Percentiles rank a stretch among this genome's conserved stretches.
Conservation (phyloP, 2,329 filamentous ascomycete genomes). For the Venturia nashicola region DNA sequence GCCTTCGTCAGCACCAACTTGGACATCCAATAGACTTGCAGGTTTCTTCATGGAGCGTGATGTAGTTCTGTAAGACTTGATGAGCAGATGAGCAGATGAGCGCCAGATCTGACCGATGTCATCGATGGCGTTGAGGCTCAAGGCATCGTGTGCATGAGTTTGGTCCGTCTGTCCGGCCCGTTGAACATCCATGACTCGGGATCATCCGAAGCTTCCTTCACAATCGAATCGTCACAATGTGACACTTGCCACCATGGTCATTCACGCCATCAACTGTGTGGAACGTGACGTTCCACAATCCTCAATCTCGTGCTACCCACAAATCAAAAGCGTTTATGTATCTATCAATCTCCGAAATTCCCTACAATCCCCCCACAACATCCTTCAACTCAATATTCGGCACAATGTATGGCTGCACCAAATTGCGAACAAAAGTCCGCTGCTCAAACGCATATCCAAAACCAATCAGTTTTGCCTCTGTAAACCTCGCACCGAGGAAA, state of each 20-base stretch:
- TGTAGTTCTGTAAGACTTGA: neutral
- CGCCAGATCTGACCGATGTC: neutral
- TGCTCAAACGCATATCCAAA: conserved; percentile 61
- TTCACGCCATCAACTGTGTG: too few species aligned
- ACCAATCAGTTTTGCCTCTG: conserved; percentile 49
- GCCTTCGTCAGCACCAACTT: neutral
- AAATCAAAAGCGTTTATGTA: too few species aligned
- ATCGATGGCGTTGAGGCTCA: neutral
- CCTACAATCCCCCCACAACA: conserved; percentile 20
- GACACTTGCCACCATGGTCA: neutral
- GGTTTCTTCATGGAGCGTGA: neutral
- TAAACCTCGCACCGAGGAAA: conserved; percentile 50
- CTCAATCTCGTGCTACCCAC: too few species aligned
- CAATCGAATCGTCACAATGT: neutral
- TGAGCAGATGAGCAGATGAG: neutral
- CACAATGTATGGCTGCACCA: conserved; percentile 35
- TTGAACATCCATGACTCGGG: neutral
- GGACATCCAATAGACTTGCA: neutral
- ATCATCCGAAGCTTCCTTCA: neutral
- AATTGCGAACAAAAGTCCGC: conserved; percentile 36
- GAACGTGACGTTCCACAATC: too few species aligned
- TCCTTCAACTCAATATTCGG: conserved; percentile 36
- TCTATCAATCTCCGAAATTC: too few species aligned
- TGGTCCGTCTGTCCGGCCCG: neutral
- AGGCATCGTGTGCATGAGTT: neutral